phyloP scores from a whole-genome alignment of 148 eudicot genomes.

The Diospyros lotus region DNA sequence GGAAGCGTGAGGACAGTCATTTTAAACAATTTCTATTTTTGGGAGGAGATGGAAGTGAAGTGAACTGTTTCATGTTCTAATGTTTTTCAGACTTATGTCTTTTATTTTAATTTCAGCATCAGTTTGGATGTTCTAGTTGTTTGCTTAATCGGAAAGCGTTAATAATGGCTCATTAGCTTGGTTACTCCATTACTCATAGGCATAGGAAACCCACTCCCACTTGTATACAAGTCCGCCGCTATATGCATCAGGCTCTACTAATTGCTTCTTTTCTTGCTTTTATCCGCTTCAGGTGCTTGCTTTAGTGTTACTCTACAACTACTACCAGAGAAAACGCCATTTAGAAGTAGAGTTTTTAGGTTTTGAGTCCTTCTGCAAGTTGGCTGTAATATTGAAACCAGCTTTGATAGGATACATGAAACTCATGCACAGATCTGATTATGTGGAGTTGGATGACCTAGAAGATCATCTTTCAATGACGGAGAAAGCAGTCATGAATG shows the following conservation, averaged over 20 bases:
- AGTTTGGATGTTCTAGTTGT: too few relatives aligned
- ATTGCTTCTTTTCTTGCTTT: constrained; percentile 1
- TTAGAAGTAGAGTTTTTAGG: constrained; percentile 49
- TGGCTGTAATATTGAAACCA: constrained; percentile 55
- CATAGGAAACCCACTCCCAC: not conserved
- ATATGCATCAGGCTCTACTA: not conserved
- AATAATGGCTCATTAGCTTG: not conserved
- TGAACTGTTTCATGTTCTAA: too few relatives aligned
- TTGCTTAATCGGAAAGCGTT: too few relatives aligned
- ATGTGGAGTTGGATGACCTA: constrained; percentile 28
- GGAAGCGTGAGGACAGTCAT: too few relatives aligned
- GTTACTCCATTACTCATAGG: not conserved
- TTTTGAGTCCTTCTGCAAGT: constrained; percentile 63
- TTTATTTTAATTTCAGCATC: too few relatives aligned
- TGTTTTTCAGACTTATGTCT: too few relatives aligned
- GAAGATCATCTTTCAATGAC: constrained; percentile 55
- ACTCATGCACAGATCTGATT: constrained; percentile 31
- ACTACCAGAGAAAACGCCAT: constrained; percentile 64
- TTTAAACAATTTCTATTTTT: too few relatives aligned
- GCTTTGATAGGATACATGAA: constrained; percentile 42
- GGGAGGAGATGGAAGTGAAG: too few relatives aligned
- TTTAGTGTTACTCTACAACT: constrained; percentile 84
- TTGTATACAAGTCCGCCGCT: not conserved
- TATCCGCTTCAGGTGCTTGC: constrained; percentile 66
- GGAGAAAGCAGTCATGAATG: constrained; percentile 66